phyloP scores from a whole-genome alignment of 2,329 filamentous ascomycete genomes.

The Epichloe sp. region DNA sequence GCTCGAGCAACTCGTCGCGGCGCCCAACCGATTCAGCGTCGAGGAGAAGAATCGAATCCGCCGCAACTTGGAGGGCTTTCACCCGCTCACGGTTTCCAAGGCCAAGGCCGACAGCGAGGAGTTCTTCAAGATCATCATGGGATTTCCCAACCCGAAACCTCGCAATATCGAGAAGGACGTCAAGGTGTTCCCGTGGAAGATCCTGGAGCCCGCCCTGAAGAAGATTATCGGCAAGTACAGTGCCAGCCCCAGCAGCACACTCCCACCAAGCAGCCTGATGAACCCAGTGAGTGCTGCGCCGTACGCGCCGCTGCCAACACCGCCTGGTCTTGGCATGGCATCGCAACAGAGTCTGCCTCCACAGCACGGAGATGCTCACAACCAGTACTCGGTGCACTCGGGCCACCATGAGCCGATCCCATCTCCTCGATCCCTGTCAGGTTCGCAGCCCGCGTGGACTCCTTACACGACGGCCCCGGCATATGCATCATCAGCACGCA shows the following conservation, averaged over 20 bases:
- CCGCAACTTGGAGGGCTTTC: slow-evolving; percentile 88
- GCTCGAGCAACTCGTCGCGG: slow-evolving; percentile 77
- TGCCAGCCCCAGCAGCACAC: slow-evolving; percentile 30
- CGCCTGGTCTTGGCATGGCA: slow-evolving; percentile 24
- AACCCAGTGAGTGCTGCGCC: slow-evolving; percentile 24
- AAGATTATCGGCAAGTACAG: slow-evolving; percentile 98
- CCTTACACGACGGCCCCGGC: slow-evolving; percentile 26
- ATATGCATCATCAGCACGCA: slow-evolving; percentile 25
- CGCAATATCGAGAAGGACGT: slow-evolving; percentile 98
- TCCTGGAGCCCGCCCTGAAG: slow-evolving; percentile 73
- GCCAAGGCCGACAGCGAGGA: slow-evolving; percentile 84
- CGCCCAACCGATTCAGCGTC: slow-evolving; percentile 69
- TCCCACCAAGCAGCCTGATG: slow-evolving; percentile 27
- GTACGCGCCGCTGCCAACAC: slow-evolving; percentile 34
- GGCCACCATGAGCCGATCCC: slow-evolving; percentile 36
- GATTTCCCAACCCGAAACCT: slow-evolving; percentile 86
- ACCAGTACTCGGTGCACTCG: slow-evolving; percentile 27
- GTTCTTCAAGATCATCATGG: slow-evolving; percentile 99
- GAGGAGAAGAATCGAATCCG: slow-evolving; percentile 98
- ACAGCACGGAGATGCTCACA: slow-evolving; percentile 19
- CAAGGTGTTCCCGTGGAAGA: slow-evolving; percentile 96
- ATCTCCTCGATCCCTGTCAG: slow-evolving; percentile 39
- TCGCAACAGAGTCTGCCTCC: slow-evolving; percentile 17
- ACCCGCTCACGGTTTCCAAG: slow-evolving; percentile 86
- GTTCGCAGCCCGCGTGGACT: slow-evolving; percentile 34